These are phyloP conservation scores for Cladosporium phlei DNA, from an alignment of 2,329 filamentous ascomycete species.

Conservation along the genomic window DNA sequence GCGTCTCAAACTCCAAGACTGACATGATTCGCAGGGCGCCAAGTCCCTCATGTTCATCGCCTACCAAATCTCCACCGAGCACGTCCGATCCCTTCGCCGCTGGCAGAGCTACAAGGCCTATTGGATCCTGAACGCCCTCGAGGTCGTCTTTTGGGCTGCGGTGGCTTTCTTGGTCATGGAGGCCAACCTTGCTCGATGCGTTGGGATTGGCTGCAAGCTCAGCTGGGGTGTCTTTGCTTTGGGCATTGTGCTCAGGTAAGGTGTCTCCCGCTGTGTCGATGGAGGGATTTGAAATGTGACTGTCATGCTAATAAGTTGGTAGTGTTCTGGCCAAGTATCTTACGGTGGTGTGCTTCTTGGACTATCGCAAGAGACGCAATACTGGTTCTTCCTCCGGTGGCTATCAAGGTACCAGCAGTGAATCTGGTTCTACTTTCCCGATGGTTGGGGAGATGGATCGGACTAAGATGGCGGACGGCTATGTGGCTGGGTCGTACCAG, in stretches of 20 bases:
- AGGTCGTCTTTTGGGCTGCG: slow-evolving; percentile 41
- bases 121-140: slow-evolving; percentile 38
- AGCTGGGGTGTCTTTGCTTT: slow-evolving; percentile 14
- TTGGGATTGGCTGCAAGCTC: slow-evolving; percentile 13
- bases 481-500: no score
- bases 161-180: slow-evolving; percentile 27
- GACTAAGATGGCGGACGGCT: no score
- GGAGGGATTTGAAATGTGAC: background rate
- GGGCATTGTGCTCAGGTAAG: slow-evolving; percentile 14
- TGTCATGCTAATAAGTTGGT: background rate
- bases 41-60: slow-evolving; percentile 40
- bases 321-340: background rate
- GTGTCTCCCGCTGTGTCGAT: background rate
- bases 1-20: background rate
- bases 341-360: background rate
- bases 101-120: slow-evolving; percentile 41
- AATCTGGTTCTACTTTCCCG: background rate
- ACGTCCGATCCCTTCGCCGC: slow-evolving; percentile 29
- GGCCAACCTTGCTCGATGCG: slow-evolving; percentile 15
- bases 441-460: background rate
- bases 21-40: slow-evolving; percentile 15
- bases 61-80: slow-evolving; percentile 39
- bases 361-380: background rate
- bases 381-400: background rate
- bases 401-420: background rate